Evolutionary conservation across 768 basidiomycete genomes (phyloP).

Genomic region (Russula griseocarnosa): DNA sequence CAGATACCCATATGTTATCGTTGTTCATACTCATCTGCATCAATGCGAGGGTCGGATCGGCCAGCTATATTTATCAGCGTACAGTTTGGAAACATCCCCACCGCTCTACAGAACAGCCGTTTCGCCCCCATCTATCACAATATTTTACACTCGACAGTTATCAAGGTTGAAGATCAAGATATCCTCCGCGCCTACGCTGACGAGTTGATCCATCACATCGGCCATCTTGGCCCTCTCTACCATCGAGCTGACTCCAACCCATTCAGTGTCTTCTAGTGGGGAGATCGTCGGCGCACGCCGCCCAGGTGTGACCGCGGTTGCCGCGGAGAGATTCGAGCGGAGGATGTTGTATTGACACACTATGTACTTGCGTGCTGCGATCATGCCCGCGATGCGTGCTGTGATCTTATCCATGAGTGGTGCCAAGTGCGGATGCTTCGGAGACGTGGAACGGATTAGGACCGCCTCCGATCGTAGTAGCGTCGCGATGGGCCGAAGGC

Average conservation of each 20-base stretch:
- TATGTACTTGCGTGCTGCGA: slow-evolving; percentile 83
- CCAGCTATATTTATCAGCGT: not conserved
- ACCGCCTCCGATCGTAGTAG: slow-evolving; percentile 86
- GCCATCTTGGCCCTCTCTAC: slow-evolving; percentile 80
- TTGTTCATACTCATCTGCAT: slow-evolving; percentile 6
- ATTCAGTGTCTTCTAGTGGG: slow-evolving; percentile 73
- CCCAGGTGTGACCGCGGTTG: slow-evolving; percentile 78
- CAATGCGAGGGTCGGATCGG: slow-evolving; percentile 5
- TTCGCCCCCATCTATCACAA: not conserved
- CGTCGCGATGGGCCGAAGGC: slow-evolving; percentile 88
- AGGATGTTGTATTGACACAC: slow-evolving; percentile 89
- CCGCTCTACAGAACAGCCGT: too few species aligned
- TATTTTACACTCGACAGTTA: slow-evolving; percentile 80
- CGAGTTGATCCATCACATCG: slow-evolving; percentile 82
- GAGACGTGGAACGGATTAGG: slow-evolving; percentile 73
- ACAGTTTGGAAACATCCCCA: not conserved
- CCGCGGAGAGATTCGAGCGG: slow-evolving; percentile 57
- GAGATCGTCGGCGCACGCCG: slow-evolving; percentile 84
- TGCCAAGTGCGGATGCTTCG: slow-evolving; percentile 58
- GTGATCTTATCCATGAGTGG: slow-evolving; percentile 76
- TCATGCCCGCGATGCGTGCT: slow-evolving; percentile 84
- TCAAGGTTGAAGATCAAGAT: slow-evolving; percentile 84
- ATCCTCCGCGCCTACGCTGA: slow-evolving; percentile 82
- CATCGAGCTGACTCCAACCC: slow-evolving; percentile 93
- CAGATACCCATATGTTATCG: slow-evolving; percentile 12